Evolutionary conservation across 169 alveolate genomes (phyloP), one percentile per base, ranked within the genome.

Genomic region (Prorocentrum cordatum): DNA sequence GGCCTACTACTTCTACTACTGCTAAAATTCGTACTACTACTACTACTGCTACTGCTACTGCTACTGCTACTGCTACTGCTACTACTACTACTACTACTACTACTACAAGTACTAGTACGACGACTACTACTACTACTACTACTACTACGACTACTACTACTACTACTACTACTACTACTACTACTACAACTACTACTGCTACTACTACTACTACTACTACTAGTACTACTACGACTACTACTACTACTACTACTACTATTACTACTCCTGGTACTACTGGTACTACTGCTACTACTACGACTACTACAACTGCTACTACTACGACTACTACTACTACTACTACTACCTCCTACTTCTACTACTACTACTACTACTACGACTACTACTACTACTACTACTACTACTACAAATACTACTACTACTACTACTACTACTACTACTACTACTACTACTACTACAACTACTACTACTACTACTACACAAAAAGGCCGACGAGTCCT

Each of bases 81-180:
- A 2, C 67, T 58, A 58, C 67, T 58, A 24, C 67, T 58, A 58
- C 67, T 2, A 2, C 67, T 58, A 18, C 67, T 58, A 2, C 67
- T 58, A 54, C 66, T 54, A 22, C 66, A 10, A 58, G 29, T 58
- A 1, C 67, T 58, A 58, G 29, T 58, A 1, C 35, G 10, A 58
- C 67, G n/a, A 1, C 67, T 58, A 58, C 67, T 58, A 2, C 67
- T 58, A 58, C 67, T 58, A 2, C 31, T 58, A 58, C 67, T 58
- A 58, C 66, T 54, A 54, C 66, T 54, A 54, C 66, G 7, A 54
- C 66, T 54, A 54, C 66, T 54, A n/a, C 66, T 54, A n/a, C 66
- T 54, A 54, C 66, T 54, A n/a, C 66, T 54, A 54, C 66, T 54
- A n/a, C 66, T 54, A 54, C 66, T 54, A n/a, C 66, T 54, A 54